Conservation (phyloP, 2,329 filamentous ascomycete species). For the Fusarium cicatricum region DNA sequence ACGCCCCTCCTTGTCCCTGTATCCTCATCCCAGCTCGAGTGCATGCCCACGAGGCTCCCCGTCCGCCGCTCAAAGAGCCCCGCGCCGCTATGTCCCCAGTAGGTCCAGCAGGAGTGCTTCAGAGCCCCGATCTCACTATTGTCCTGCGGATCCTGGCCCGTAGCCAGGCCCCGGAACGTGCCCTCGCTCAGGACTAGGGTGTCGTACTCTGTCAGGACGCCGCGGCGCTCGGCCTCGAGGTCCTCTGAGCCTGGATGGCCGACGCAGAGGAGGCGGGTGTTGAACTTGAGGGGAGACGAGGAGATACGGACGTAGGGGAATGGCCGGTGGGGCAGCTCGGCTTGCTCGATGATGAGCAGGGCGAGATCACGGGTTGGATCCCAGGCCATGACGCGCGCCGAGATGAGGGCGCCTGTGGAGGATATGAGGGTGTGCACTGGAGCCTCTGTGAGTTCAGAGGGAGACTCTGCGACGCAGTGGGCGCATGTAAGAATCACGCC, state of each 20-base stretch:
- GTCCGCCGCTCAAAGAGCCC: conserved; percentile 52
- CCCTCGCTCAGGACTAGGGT: conserved; percentile 57
- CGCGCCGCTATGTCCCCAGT: conserved; percentile 64
- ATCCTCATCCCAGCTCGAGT: conserved; percentile 63
- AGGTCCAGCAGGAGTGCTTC: conserved; percentile 64
- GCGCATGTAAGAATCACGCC: conserved; percentile 60
- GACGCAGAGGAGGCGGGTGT: conserved; percentile 43
- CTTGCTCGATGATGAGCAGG: conserved; percentile 51
- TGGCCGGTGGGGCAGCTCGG: conserved; percentile 16
- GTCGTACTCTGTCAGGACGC: conserved; percentile 53
- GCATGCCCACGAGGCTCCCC: conserved; percentile 56
- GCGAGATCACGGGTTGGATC: conserved; percentile 56
- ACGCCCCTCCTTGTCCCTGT: conserved; percentile 61
- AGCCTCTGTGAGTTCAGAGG: conserved; percentile 41
- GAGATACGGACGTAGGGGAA: conserved; percentile 38
- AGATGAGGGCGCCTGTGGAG: conserved; percentile 49
- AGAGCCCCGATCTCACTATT: conserved; percentile 61
- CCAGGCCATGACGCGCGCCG: conserved; percentile 51
- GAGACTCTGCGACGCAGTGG: conserved; percentile 58
- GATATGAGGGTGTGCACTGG: conserved; percentile 54
- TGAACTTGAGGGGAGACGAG: conserved; percentile 20
- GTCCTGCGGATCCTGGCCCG: conserved; percentile 54
- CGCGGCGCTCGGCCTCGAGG: conserved; percentile 50
- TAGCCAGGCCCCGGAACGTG: conserved; percentile 49
- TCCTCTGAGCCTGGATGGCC: conserved; percentile 51